Evolutionary conservation across 163 green algal genomes (phyloP).

Genomic region (Scenedesmus sp.): DNA sequence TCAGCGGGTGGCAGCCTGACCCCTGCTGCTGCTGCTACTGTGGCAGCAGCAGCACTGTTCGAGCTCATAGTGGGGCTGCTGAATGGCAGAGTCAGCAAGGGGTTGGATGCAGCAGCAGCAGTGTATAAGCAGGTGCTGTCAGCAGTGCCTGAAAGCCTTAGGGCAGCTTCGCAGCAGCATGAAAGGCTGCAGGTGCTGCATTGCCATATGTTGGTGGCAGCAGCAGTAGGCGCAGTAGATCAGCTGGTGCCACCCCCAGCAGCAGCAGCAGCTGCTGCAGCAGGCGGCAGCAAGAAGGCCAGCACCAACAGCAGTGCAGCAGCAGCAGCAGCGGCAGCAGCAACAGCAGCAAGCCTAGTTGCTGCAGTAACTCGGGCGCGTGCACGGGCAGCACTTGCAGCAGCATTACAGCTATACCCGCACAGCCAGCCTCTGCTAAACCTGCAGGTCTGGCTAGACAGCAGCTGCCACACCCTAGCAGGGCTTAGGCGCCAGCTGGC

Average conservation of each 20-base stretch:
- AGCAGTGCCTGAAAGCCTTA: slow-evolving; percentile 42
- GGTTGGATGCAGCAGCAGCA: slow-evolving; percentile 51
- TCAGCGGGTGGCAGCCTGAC: slow-evolving; percentile 31
- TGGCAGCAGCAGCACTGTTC: slow-evolving; percentile 57
- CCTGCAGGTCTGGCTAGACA: slow-evolving; percentile 50
- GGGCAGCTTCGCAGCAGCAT: slow-evolving; percentile 41
- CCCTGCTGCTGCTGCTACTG: slow-evolving; percentile 38
- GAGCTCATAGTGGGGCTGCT: slow-evolving; percentile 54
- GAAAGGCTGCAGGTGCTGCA: slow-evolving; percentile 56
- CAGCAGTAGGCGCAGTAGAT: slow-evolving; percentile 1
- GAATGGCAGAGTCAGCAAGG: slow-evolving; percentile 15
- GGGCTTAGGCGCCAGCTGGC: slow-evolving; percentile 56
- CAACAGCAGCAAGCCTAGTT: neutral
- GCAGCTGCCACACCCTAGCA: slow-evolving; percentile 25
- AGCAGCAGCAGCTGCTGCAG: neutral
- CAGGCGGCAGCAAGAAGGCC: neutral
- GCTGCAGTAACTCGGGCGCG: neutral
- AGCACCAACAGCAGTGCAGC: neutral
- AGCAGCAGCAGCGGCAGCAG: neutral
- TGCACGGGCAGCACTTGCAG: slow-evolving; percentile 33
- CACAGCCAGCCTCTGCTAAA: slow-evolving; percentile 51
- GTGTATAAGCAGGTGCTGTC: slow-evolving; percentile 60
- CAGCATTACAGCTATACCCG: slow-evolving; percentile 59
- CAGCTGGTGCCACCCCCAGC: neutral
- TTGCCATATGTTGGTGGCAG: slow-evolving; percentile 38